Percentiles rank a stretch among this genome's conserved stretches.
Evolutionary conservation across 345 rosid genomes (phyloP).

Genomic region (Ceriops zippeliana): DNA sequence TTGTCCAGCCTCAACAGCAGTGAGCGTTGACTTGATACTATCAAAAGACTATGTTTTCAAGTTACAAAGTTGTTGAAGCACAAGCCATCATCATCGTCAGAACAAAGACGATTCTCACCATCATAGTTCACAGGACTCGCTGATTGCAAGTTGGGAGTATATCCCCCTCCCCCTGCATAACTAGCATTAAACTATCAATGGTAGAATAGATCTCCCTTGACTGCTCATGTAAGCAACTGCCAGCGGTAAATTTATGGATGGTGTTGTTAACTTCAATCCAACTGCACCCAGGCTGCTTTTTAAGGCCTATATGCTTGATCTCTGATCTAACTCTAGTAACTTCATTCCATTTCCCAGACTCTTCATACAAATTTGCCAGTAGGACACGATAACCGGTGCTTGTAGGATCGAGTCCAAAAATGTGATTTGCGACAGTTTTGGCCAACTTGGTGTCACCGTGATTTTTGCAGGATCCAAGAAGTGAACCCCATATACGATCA

Average conservation of each 20-base stretch:
- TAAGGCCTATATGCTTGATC: conserved; percentile 35
- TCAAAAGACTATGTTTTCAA: not conserved
- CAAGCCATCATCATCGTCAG: not conserved
- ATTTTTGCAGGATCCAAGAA: conserved; percentile 49
- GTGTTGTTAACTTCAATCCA: conserved; percentile 43
- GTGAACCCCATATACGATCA: conserved; percentile 45
- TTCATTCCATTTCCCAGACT: conserved; percentile 25
- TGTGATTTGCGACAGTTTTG: conserved; percentile 34
- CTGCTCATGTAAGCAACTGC: conserved; percentile 31
- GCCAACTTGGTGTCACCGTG: conserved; percentile 36
- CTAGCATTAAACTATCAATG: conserved; percentile 27
- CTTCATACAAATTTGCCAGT: conserved; percentile 43
- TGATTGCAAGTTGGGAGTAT: conserved; percentile 22
- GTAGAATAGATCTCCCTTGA: conserved; percentile 29
- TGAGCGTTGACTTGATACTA: not conserved
- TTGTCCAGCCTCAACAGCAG: not conserved
- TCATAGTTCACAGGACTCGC: conserved; percentile 4
- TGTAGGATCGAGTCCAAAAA: conserved; percentile 31
- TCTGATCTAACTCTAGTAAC: conserved; percentile 29
- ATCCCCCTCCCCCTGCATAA: conserved; percentile 25
- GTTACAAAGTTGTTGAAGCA: not conserved
- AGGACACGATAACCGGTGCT: conserved; percentile 38
- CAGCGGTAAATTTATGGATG: conserved; percentile 29
- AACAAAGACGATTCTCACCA: not conserved
- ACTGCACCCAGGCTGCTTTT: conserved; percentile 49